A percentile compares a stretch with the other conserved stretches of the same genome.
Evolutionary conservation across 2,329 filamentous ascomycete species (phyloP).

Genomic region (Pezizomycotina sp.): DNA sequence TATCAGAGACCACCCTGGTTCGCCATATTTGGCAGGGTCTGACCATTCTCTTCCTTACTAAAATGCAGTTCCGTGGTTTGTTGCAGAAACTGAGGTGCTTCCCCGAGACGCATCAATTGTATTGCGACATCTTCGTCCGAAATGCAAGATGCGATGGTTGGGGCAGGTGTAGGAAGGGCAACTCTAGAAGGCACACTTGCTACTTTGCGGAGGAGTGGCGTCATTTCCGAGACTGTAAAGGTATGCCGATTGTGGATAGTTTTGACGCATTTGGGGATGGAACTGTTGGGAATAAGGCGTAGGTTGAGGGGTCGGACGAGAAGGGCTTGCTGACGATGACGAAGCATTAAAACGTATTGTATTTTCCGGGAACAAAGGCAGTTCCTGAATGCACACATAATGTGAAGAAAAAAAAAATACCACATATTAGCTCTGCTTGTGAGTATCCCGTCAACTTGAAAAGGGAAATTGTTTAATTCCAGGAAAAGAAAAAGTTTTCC

Average conservation of each 20-base stretch:
- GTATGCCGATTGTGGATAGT: constrained; percentile 15
- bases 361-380: constrained; percentile 54
- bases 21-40: constrained; percentile 74
- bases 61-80: constrained; percentile 10
- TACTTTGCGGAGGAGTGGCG: constrained; percentile 26
- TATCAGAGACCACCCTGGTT: too few relatives aligned
- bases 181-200: constrained; percentile 34
- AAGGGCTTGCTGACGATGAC: constrained; percentile 34
- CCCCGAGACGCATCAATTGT: constrained; percentile 87
- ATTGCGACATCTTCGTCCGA: constrained; percentile 96
- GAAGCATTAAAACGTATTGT: constrained; percentile 28
- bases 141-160: constrained; percentile 92
- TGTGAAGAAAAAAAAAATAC: too few relatives aligned
- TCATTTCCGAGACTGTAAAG: constrained; percentile 18
- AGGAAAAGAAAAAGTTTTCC: constrained; percentile 7
- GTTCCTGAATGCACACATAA: constrained; percentile 45
- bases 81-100: constrained; percentile 30
- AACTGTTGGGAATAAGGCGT: constrained; percentile 18
- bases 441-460: too few relatives aligned
- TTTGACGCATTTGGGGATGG: constrained; percentile 20
- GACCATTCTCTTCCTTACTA: constrained; percentile 15
- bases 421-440: too few relatives aligned
- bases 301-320: constrained; percentile 20
- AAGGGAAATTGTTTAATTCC: background rate
- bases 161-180: constrained; percentile 80